Evolutionary conservation across 257 asterid species (phyloP), one percentile per base, ranked within the genome.

Genomic region (Galeopsis tetrahit): DNA sequence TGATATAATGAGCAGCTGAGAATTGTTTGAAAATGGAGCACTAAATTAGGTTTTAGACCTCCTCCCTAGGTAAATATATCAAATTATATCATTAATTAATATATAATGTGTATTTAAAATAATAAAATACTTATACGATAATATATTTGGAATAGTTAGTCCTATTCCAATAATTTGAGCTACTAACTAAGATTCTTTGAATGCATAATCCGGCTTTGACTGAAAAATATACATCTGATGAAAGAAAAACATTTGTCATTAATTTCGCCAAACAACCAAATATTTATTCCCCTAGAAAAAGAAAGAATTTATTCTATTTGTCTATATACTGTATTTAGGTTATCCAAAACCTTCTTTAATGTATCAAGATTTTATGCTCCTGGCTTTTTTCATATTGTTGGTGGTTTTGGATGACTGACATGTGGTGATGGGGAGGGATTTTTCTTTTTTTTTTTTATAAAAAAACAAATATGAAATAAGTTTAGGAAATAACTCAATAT

Each of bases 1-100:
- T 69, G 68, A 33, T 43, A 42, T 51, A 40, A 76, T 63, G 31
- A 35, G 65, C 51, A 75, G 11, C 35, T 53, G 10, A 48, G 28
- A 69, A 62, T 11, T 73, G 56, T 31, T 31, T 58, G 64, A 13
- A 33, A 32, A 4, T 32, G 43, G 63, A 7, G 33, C 7, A 13
- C 11, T 11, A 14, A 53, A 14, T 52, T 17, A 14, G 59, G 34
- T 55, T 55, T 55, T 5, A 55, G 33, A 28, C 21, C 33, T 55
- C 34, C 34, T 55, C n/a, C n/a, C 21, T 55, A 5, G 2, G 34
- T 21, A 53, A 15, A 17, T 53, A 21, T 48, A 48, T 48, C 55
- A 48, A 46, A 4, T 2, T 13, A 44, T 13, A 46, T 46, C 0
- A 48, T 48, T 48, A n/a, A 48, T 46, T 46, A 48, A 13, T 3